Evolutionary conservation across 192 early-diverging fungal genomes (phyloP).

Genomic region (Fimicolochytrium jonesii): DNA sequence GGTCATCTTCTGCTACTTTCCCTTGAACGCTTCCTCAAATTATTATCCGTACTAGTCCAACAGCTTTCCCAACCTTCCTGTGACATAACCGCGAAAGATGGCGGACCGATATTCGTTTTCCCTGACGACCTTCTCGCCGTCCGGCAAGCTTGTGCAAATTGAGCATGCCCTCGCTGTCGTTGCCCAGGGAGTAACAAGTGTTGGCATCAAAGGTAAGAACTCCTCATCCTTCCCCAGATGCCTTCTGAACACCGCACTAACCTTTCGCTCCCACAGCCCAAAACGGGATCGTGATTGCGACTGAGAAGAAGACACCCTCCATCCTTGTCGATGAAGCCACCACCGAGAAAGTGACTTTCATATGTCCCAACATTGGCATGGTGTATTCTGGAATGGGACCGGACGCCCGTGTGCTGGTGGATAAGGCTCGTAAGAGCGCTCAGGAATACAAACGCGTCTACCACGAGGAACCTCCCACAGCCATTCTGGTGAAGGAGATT

Average conservation of each 20-base stretch:
- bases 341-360: constrained; percentile 82
- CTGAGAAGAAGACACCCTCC: constrained; percentile 91
- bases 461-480: constrained; percentile 90
- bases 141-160: constrained; percentile 98
- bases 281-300: constrained; percentile 97
- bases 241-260: too few relatives aligned
- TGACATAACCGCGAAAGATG: too few relatives aligned
- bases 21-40: too few relatives aligned
- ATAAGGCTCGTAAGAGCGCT: constrained; percentile 92
- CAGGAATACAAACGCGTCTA: constrained; percentile 93
- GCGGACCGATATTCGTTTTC: constrained; percentile 82
- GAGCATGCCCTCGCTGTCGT: constrained; percentile 97
- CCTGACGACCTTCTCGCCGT: constrained; percentile 98
- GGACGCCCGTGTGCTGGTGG: constrained; percentile 92
- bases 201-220: constrained; percentile 87
- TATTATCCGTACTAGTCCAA: too few relatives aligned
- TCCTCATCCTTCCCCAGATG: too few relatives aligned
- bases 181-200: constrained; percentile 78
- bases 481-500: constrained; percentile 94
- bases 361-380: constrained; percentile 93
- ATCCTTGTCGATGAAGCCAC: constrained; percentile 91
- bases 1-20: too few relatives aligned
- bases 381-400: constrained; percentile 99
- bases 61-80: too few relatives aligned
- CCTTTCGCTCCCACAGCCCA: constrained; percentile 58